Evolutionary conservation across 2,329 filamentous ascomycete species (phyloP).

Genomic region (Chrysoporthe puriensis): DNA sequence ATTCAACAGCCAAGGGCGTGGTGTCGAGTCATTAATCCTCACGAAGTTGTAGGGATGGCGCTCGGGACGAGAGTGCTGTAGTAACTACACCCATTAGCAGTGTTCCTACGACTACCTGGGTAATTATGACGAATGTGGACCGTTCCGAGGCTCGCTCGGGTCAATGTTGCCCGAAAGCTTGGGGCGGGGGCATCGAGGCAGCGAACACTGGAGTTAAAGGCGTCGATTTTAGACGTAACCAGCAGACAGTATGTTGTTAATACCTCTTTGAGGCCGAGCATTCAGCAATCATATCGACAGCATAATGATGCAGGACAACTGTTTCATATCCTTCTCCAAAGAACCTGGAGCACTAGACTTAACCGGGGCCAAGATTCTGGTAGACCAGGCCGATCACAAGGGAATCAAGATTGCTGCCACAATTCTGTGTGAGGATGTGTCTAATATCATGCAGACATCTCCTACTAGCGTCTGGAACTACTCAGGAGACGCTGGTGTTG

Average conservation of each 20-base stretch:
- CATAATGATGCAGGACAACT: neutral
- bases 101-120: neutral
- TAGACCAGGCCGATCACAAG: slow-evolving; percentile 37
- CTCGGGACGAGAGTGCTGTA: neutral
- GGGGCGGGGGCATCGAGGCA: neutral
- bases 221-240: neutral
- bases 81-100: neutral
- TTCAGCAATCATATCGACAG: neutral
- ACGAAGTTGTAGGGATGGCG: too few relatives aligned
- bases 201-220: neutral
- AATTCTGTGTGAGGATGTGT: slow-evolving; percentile 38
- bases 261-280: neutral
- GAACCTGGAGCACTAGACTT: slow-evolving; percentile 1
- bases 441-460: slow-evolving; percentile 33
- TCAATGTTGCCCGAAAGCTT: neutral
- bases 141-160: neutral
- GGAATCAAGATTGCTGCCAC: slow-evolving; percentile 41
- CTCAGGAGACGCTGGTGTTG: neutral
- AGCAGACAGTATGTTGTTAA: neutral
- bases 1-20: neutral
- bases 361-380: slow-evolving; percentile 35
- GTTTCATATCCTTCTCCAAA: neutral
- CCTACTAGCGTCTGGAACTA: slow-evolving; percentile 14
- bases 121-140: neutral
- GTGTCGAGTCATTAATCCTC: neutral